phyloP scores from a whole-genome alignment of 1,139 yeast genomes.

The Debaryomyces sp. region DNA sequence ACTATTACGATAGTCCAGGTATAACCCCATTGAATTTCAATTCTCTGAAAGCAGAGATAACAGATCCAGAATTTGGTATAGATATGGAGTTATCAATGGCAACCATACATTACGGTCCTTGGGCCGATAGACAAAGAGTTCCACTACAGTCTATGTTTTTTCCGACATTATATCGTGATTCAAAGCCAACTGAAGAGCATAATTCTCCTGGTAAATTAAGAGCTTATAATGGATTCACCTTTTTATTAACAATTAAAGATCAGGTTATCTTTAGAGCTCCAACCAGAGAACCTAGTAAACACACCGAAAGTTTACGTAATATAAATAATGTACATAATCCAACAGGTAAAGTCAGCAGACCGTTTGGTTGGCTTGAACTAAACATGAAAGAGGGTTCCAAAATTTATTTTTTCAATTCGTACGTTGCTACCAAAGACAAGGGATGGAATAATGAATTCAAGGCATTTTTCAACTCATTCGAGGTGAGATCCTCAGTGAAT shows the following conservation, averaged over 20 bases:
- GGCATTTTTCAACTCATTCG: slow-evolving; percentile 57
- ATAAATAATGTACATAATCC: slow-evolving; percentile 12
- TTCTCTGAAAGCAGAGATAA: slow-evolving; percentile 15
- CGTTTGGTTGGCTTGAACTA: slow-evolving; percentile 92
- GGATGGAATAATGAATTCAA: slow-evolving; percentile 64
- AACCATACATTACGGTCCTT: slow-evolving; percentile 86
- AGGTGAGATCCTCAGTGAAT: slow-evolving; percentile 80
- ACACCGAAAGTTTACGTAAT: slow-evolving; percentile 37
- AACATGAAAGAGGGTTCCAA: slow-evolving; percentile 59
- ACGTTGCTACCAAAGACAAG: slow-evolving; percentile 48
- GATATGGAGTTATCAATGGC: slow-evolving; percentile 63
- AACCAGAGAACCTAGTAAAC: slow-evolving; percentile 82
- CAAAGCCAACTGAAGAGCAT: slow-evolving; percentile 45
- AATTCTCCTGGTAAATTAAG: slow-evolving; percentile 52
- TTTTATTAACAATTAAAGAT: slow-evolving; percentile 61
- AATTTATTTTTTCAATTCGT: slow-evolving; percentile 49
- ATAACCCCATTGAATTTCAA: slow-evolving; percentile 39
- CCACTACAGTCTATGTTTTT: slow-evolving; percentile 66
- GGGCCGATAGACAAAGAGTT: slow-evolving; percentile 87
- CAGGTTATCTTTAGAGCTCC: slow-evolving; percentile 77
- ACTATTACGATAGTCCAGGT: slow-evolving; percentile 77
- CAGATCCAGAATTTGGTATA: slow-evolving; percentile 65
- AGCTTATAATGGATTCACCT: slow-evolving; percentile 55
- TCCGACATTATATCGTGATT: slow-evolving; percentile 68
- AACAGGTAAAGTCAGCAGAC: slow-evolving; percentile 32